Evolutionary conservation across 129 eudicot genomes (phyloP).

Genomic region (Helianthus annuus): DNA sequence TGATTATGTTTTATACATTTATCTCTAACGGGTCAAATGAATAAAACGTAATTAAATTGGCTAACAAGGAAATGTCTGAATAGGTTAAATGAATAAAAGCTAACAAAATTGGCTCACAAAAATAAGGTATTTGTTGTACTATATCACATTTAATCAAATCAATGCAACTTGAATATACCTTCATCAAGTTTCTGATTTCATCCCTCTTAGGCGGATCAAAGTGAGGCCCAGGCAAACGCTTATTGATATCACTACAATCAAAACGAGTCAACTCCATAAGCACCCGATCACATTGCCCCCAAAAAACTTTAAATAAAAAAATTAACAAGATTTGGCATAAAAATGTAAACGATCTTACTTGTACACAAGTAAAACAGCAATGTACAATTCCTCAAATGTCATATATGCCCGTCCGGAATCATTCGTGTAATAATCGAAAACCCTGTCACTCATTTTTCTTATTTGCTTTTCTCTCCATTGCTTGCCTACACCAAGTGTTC

Average conservation of each 20-base stretch:
- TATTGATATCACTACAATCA: slow-evolving; percentile 73
- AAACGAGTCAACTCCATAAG: slow-evolving; percentile 11
- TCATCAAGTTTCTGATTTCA: slow-evolving; percentile 61
- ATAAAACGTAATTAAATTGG: background rate
- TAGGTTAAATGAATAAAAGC: background rate
- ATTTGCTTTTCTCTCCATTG: slow-evolving; percentile 85
- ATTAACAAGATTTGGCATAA: background rate
- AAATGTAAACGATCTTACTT: slow-evolving; percentile 51
- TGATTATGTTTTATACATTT: background rate
- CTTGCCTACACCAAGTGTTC: slow-evolving; percentile 58
- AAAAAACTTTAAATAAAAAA: background rate
- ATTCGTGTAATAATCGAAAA: slow-evolving; percentile 66
- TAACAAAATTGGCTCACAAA: background rate
- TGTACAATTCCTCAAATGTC: slow-evolving; percentile 86
- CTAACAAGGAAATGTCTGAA: background rate
- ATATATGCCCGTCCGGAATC: slow-evolving; percentile 53
- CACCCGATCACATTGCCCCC: slow-evolving; percentile 16
- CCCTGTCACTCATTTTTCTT: slow-evolving; percentile 70
- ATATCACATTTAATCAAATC: background rate
- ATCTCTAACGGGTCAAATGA: slow-evolving; percentile 9
- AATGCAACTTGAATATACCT: slow-evolving; percentile 47
- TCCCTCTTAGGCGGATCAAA: slow-evolving; percentile 95
- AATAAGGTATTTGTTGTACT: background rate
- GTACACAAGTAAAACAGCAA: slow-evolving; percentile 81
- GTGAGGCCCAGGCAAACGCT: slow-evolving; percentile 93